Evolutionary conservation across 768 basidiomycete species (phyloP).

Genomic region (Pleurotus sapidus): DNA sequence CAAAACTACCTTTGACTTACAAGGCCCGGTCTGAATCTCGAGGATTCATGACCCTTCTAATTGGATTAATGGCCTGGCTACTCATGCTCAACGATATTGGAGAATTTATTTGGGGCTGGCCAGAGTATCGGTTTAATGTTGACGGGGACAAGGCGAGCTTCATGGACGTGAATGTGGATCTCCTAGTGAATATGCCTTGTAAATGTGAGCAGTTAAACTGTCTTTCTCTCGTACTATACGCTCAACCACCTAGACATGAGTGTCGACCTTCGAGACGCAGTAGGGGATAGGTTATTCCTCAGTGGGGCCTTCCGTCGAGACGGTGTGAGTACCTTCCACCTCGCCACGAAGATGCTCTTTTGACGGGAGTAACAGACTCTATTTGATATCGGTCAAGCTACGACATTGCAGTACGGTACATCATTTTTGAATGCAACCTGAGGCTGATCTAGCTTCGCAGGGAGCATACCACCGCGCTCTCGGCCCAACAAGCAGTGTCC

Average conservation of each 20-base stretch:
- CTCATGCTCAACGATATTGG: constrained; percentile 86
- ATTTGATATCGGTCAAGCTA: constrained; percentile 84
- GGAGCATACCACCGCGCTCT: constrained; percentile 63
- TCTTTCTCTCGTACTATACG: neutral
- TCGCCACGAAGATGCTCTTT: neutral
- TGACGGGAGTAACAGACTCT: constrained; percentile 43
- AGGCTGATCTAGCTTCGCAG: constrained; percentile 25
- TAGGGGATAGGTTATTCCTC: constrained; percentile 90
- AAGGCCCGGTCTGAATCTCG: constrained; percentile 75
- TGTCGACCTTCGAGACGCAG: constrained; percentile 87
- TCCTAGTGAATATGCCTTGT: constrained; percentile 93
- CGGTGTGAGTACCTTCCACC: constrained; percentile 49
- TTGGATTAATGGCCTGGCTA: constrained; percentile 61
- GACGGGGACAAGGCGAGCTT: constrained; percentile 59
- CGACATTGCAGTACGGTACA: constrained; percentile 51
- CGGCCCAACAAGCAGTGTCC: constrained; percentile 64
- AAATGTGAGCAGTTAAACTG: constrained; percentile 58
- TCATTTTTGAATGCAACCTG: neutral
- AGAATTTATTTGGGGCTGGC: constrained; percentile 94
- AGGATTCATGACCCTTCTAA: constrained; percentile 77
- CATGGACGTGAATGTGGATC: constrained; percentile 87
- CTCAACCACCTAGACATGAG: constrained; percentile 55
- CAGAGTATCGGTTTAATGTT: constrained; percentile 85
- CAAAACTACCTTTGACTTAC: constrained; percentile 81
- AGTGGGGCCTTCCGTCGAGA: constrained; percentile 79